phyloP scores from a whole-genome alignment of 805 yeast genomes.

The Candida wancherniae region DNA sequence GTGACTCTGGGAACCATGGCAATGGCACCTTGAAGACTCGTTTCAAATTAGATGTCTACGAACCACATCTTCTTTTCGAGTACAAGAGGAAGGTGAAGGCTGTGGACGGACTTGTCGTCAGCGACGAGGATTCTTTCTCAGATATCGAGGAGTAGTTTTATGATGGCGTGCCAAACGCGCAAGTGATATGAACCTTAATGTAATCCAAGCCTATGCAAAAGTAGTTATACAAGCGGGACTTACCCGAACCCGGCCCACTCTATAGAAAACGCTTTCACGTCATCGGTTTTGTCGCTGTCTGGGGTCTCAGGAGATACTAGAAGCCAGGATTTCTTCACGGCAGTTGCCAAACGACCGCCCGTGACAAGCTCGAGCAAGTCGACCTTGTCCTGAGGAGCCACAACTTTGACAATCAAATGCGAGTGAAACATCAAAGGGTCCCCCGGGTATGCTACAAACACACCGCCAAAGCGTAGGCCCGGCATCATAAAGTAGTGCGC shows the following conservation, averaged over 20 bases:
- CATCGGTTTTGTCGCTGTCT: slow-evolving; percentile 14
- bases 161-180: too few species aligned
- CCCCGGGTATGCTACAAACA: slow-evolving; percentile 87
- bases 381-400: slow-evolving; percentile 37
- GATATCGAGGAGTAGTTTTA: too few species aligned
- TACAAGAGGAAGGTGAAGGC: slow-evolving; percentile 33
- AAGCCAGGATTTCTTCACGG: slow-evolving; percentile 84
- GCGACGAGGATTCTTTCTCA: slow-evolving; percentile 7
- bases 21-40: slow-evolving; percentile 34
- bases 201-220: too few species aligned
- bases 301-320: slow-evolving; percentile 34
- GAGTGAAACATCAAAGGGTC: slow-evolving; percentile 91
- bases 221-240: too few species aligned
- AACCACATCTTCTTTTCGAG: slow-evolving; percentile 9
- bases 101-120: slow-evolving; percentile 26
- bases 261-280: slow-evolving; percentile 54
- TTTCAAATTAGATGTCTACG: slow-evolving; percentile 21
- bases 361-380: slow-evolving; percentile 58
- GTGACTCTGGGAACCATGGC: slow-evolving; percentile 46
- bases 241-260: slow-evolving; percentile 98
- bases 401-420: slow-evolving; percentile 59
- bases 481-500: slow-evolving; percentile 62
- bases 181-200: too few species aligned
- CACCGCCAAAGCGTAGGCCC: slow-evolving; percentile 89
- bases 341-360: slow-evolving; percentile 90